Base-by-base conservation (phyloP, 352 stramenopile genomes). In the Sclerospora graminicola region DNA sequence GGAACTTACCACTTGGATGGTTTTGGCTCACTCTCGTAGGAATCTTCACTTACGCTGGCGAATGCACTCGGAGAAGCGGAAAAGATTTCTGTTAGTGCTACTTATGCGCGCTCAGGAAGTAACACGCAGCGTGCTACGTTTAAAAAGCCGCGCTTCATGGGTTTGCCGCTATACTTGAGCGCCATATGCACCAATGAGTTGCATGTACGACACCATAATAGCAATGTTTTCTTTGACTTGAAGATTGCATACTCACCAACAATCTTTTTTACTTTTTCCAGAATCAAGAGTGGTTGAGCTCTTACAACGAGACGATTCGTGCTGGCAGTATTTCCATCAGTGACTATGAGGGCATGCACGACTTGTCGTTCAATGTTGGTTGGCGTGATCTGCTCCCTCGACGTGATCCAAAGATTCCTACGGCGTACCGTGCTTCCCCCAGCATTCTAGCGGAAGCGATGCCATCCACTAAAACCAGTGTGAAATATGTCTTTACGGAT, bases 401-500 rank as follows among this genome's bases (percentile, higher is more conserved):
- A 10, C 78, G 83, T 34, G 79, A 90, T 40, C 54, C 65, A 15
- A 86, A 89, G 52, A 87, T 93, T 44, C 74, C 82, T 8, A 95
- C 82, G 20, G 85, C 83, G 23, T 95, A 93, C 58, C 77, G 80
- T 29, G 84, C 87, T 30, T 96, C 85, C 8, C 82, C 82, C 15
- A 91, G 78, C 61, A 92, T 96, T 50, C 59, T 96, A 38, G 68
- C 79, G n/a, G 82, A 95, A 49, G 79, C 84, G 2, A 74, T 88
- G 45, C 87, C 87, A 21, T 95, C 84, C 15, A 85, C 87, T 14
- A 96, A 96, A 65, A 94, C 82, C 28, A 95, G 83, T 64, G 37
- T 96, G 35, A 92, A 93, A 56, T 95, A 96, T 50, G 76, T 86
- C n/a, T 96, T 93, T 54, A 93, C 82, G 35, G 78, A 94, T 38